These are phyloP conservation scores for Scheffersomyces amazonensis DNA, from an alignment of 805 yeast genomes.

Conservation along the genomic window DNA sequence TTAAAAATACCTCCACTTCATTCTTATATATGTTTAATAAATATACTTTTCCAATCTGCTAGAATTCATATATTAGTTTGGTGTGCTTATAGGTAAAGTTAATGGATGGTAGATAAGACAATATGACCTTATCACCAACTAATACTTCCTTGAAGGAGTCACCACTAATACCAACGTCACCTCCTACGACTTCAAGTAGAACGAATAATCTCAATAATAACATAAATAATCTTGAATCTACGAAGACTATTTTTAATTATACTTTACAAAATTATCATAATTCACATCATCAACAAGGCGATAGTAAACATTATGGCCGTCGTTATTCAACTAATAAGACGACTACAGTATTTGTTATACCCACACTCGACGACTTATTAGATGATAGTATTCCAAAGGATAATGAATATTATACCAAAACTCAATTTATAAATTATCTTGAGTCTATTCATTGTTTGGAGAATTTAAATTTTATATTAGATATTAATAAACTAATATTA, in stretches of 20 bases:
- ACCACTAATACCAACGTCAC: no score
- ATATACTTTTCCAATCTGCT: no score
- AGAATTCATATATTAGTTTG: no score
- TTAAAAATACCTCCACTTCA: no score
- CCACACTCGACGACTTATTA: conserved; percentile 5
- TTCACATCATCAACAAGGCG: neutral
- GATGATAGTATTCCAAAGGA: neutral
- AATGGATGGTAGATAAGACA: no score
- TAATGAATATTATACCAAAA: neutral
- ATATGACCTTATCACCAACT: neutral
- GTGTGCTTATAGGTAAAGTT: no score
- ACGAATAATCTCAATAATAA: neutral
- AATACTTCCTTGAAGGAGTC: no score
- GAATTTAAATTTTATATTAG: conserved; percentile 6
- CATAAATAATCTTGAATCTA: neutral
- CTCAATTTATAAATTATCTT: conserved; percentile 3
- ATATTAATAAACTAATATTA: neutral
- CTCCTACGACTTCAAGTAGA: no score
- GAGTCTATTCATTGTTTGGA: conserved; percentile 7
- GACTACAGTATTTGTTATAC: neutral
- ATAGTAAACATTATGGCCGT: neutral
- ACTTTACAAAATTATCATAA: neutral
- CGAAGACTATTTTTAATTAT: neutral
- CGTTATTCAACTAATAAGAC: neutral
- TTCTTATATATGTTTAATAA: no score